Evolutionary conservation across 495 filamentous ascomycete genomes (phyloP), one percentile per base, ranked within the genome.

Genomic region (Penicillium dipodomyicola): DNA sequence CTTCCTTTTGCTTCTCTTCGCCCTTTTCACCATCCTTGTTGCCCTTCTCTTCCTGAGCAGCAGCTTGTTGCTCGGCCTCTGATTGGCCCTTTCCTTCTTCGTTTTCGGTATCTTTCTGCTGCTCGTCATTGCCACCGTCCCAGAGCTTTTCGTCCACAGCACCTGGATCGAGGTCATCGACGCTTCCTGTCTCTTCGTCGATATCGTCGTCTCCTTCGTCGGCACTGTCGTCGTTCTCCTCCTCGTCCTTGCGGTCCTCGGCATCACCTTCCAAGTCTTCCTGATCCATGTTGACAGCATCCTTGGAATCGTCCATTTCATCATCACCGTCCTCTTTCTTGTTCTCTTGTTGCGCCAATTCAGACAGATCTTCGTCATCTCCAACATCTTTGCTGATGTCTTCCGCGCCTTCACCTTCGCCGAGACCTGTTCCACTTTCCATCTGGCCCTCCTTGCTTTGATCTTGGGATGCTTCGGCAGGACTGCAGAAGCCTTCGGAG

Each of bases 111-210:
- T 96, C 90, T 62, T 93, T 92, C 51, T 91, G 85, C 29, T 87
- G 77, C 15, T 91, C 87, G 48, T 90, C 87, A 17, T 81, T 84
- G 42, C 82, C 83, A 9, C 88, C 92, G 71, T 97, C 91, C 94
- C 94, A 98, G 77, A 97, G 87, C 76, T 97, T 97, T 73, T 98
- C 94, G 68, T 98, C 94, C 1, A 98, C 87, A 15, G 92, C 90
- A 17, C 84, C 87, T 7, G 90, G 85, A 61, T 95, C 92, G 19
- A 96, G 77, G 61, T 92, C 90, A 77, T 96, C 88, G 6, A 98
- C 90, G 67, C 89, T 86, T 5, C 92, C 95, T 9, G 85, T 79
- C 73, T 96, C 89, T 64, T 96, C 92, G 56, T 96, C 91, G 60
- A 95, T 84, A 53, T 88, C 84, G 29, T 85, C 81, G 19, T 86